Conservation (phyloP, 768 basidiomycete genomes). For the Cyclocybe cylindracea region DNA sequence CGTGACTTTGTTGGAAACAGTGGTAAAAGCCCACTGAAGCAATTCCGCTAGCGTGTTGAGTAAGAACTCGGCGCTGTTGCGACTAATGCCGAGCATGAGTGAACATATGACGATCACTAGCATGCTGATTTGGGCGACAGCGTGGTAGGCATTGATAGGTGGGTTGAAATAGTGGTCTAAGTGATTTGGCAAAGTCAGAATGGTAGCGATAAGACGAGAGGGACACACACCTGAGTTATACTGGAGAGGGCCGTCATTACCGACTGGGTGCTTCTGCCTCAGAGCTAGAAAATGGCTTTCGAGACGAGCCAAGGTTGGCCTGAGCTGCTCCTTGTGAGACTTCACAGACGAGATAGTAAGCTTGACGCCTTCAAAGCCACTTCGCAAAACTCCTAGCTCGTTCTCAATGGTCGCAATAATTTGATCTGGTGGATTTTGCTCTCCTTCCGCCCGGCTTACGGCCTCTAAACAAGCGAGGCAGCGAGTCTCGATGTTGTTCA, state of each 20-base stretch:
- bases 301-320: too few species aligned
- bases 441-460: not conserved
- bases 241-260: too few species aligned
- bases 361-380: too few species aligned
- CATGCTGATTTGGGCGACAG: conserved; percentile 5
- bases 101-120: conserved; percentile 7
- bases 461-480: not conserved
- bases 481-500: conserved; percentile 1
- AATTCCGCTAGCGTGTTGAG: not conserved
- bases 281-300: too few species aligned
- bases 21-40: not conserved
- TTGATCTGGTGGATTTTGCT: not conserved
- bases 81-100: conserved; percentile 7
- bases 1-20: not conserved
- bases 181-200: too few species aligned
- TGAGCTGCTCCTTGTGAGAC: too few species aligned
- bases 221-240: too few species aligned
- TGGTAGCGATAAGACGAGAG: too few species aligned
- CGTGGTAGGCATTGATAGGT: not conserved
- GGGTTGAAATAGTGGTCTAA: conserved; percentile 3
- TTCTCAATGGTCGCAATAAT: too few species aligned
- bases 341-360: too few species aligned
- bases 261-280: too few species aligned
- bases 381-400: too few species aligned
- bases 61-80: conserved; percentile 3